These are phyloP conservation scores for Tolypocladium nubicola DNA, from an alignment of 2,329 filamentous ascomycete species.

Conservation along the genomic window DNA sequence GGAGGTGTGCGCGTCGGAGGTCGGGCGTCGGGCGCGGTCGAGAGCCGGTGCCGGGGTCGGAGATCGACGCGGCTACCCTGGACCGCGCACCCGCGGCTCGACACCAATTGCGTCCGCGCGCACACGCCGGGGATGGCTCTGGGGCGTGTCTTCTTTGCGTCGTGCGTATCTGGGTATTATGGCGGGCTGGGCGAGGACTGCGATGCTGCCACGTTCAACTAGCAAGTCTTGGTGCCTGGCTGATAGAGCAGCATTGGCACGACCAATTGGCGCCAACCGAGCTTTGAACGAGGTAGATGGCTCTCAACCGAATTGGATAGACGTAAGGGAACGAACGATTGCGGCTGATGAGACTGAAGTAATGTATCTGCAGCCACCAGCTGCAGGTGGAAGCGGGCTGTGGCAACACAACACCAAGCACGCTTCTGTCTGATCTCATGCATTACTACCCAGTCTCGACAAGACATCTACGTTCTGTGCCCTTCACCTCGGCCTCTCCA, in stretches of 20 bases:
- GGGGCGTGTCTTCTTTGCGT: accelerated
- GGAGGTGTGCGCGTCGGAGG: neutral
- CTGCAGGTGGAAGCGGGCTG: too few relatives aligned
- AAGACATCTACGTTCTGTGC: neutral
- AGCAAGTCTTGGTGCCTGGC: too few relatives aligned
- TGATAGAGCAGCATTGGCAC: neutral
- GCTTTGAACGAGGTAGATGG: too few relatives aligned
- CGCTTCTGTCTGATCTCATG: neutral
- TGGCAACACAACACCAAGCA: neutral
- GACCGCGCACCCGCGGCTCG: neutral
- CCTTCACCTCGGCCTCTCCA: neutral
- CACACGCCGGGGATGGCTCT: neutral
- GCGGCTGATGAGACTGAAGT: neutral
- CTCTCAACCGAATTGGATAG: neutral
- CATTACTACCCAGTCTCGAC: neutral
- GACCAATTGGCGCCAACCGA: neutral
- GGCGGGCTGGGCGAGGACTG: neutral
- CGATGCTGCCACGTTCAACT: too few relatives aligned
- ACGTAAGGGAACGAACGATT: neutral
- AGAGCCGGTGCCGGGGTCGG: neutral
- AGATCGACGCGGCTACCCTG: conserved; percentile 8
- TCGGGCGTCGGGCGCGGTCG: neutral
- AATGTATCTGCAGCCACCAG: neutral
- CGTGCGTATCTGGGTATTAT: too few relatives aligned
- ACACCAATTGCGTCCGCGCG: neutral